Conservation (phyloP, 1,284 basidiomycete genomes). For the Cutaneotrichosporon cutaneum region DNA sequence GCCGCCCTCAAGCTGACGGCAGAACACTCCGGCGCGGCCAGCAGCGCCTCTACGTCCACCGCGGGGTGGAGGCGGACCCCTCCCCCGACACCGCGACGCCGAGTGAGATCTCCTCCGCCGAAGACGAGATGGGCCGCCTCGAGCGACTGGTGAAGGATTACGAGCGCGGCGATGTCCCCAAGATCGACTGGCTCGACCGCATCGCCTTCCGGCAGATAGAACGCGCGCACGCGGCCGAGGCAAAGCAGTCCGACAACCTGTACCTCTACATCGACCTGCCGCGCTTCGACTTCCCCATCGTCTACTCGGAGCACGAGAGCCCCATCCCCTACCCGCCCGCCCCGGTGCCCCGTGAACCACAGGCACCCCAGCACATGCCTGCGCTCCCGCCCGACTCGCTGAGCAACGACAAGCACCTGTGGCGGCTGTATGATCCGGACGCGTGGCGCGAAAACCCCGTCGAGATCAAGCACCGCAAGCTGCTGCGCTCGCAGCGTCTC, state of each 20-base stretch:
- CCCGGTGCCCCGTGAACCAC: slow-evolving; percentile 42
- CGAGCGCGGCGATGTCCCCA: slow-evolving; percentile 87
- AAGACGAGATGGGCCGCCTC: slow-evolving; percentile 90
- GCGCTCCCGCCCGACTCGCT: slow-evolving; percentile 55
- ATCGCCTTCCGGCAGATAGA: slow-evolving; percentile 91
- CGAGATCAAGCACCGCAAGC: slow-evolving; percentile 91
- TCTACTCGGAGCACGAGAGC: slow-evolving; percentile 76
- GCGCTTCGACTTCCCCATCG: slow-evolving; percentile 96
- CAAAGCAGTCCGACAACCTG: slow-evolving; percentile 80
- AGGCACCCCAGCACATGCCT: slow-evolving; percentile 30
- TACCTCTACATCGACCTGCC: slow-evolving; percentile 95
- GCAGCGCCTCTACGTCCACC: slow-evolving; percentile 83
- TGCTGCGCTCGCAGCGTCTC: slow-evolving; percentile 90
- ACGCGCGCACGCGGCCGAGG: slow-evolving; percentile 82
- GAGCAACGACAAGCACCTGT: slow-evolving; percentile 66
- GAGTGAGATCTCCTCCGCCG: slow-evolving; percentile 64
- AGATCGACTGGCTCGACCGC: slow-evolving; percentile 94
- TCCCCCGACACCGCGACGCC: slow-evolving; percentile 77
- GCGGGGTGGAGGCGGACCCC: slow-evolving; percentile 78
- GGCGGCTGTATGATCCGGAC: slow-evolving; percentile 92
- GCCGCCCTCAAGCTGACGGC: slow-evolving; percentile 1
- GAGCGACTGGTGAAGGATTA: slow-evolving; percentile 98
- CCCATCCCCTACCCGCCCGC: slow-evolving; percentile 43
- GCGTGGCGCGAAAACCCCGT: slow-evolving; percentile 83
- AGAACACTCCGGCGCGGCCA: slow-evolving; percentile 88